These are phyloP conservation scores for Leccinum disarticulatum DNA, from an alignment of 768 basidiomycete species.

Conservation along the genomic window DNA sequence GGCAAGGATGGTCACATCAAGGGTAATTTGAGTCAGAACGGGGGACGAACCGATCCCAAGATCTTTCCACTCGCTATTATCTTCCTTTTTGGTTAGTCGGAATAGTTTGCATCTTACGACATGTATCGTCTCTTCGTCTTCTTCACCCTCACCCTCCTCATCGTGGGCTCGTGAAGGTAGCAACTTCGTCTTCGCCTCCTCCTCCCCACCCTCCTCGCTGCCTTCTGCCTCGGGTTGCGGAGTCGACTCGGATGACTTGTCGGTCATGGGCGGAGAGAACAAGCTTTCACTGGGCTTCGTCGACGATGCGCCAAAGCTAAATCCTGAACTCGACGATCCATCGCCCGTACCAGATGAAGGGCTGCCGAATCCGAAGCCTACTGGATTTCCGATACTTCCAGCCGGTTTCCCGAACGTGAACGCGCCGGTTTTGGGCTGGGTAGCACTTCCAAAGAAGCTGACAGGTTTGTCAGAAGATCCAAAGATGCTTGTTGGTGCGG, in stretches of 20 bases:
- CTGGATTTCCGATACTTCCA: conserved; percentile 62
- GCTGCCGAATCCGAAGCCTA: conserved; percentile 53
- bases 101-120: conserved; percentile 61
- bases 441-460: conserved; percentile 31
- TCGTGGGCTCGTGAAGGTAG: conserved; percentile 46
- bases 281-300: conserved; percentile 23
- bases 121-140: conserved; percentile 70
- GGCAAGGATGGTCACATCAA: neutral
- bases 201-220: conserved; percentile 31
- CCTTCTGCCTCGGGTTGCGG: conserved; percentile 28
- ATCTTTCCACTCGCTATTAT: conserved; percentile 56
- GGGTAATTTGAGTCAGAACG: neutral
- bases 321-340: conserved; percentile 17
- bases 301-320: conserved; percentile 24
- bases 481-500: conserved; percentile 21
- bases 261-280: conserved; percentile 29
- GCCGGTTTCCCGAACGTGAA: conserved; percentile 34
- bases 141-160: conserved; percentile 77
- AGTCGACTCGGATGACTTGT: conserved; percentile 31
- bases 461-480: conserved; percentile 25
- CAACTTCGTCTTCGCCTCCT: conserved; percentile 22
- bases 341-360: conserved; percentile 23
- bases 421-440: conserved; percentile 22
- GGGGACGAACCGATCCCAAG: conserved; percentile 60
- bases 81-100: conserved; percentile 52